These are phyloP conservation scores for Auricularia auricula-judae DNA, from an alignment of 768 basidiomycete genomes.

Conservation along the genomic window DNA sequence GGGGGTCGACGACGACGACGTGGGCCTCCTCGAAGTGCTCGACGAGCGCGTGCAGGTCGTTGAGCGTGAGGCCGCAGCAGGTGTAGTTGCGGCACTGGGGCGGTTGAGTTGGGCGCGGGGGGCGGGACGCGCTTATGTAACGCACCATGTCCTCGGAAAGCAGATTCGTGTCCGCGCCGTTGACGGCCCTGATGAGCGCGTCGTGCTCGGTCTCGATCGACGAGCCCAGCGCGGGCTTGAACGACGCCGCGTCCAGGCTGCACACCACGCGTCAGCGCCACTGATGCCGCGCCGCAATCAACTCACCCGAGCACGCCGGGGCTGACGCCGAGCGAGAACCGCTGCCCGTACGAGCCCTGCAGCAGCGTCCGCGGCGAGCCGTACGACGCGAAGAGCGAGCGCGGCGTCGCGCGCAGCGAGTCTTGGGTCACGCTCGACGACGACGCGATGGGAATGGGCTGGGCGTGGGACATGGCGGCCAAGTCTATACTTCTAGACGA, in stretches of 20 bases:
- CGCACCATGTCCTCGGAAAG: slow-evolving; percentile 60
- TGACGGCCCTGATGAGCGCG: slow-evolving; percentile 52
- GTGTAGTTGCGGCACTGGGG: slow-evolving; percentile 73
- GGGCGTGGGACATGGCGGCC: background rate
- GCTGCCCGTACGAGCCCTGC: background rate
- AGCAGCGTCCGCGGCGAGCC: background rate
- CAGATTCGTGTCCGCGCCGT: slow-evolving; percentile 38
- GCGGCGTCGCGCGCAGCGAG: background rate
- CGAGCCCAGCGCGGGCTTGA: slow-evolving; percentile 14
- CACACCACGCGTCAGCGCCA: background rate
- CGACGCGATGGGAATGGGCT: background rate
- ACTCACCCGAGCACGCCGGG: background rate
- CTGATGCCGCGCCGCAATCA: background rate
- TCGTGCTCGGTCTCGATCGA: slow-evolving; percentile 53
- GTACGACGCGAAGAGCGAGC: background rate
- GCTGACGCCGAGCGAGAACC: background rate
- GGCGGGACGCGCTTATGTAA: slow-evolving; percentile 10
- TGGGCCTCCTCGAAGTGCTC: slow-evolving; percentile 91
- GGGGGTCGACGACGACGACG: slow-evolving; percentile 51
- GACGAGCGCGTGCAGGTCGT: slow-evolving; percentile 71
- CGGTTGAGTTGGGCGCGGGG: background rate
- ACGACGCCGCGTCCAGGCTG: background rate
- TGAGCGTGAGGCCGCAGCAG: slow-evolving; percentile 74
- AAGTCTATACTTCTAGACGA: background rate
- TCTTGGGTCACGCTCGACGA: background rate